Percentiles rank a stretch among this genome's conserved stretches.
Evolutionary conservation across 352 stramenopile genomes (phyloP).

Genomic region (Globisporangium perplexum): DNA sequence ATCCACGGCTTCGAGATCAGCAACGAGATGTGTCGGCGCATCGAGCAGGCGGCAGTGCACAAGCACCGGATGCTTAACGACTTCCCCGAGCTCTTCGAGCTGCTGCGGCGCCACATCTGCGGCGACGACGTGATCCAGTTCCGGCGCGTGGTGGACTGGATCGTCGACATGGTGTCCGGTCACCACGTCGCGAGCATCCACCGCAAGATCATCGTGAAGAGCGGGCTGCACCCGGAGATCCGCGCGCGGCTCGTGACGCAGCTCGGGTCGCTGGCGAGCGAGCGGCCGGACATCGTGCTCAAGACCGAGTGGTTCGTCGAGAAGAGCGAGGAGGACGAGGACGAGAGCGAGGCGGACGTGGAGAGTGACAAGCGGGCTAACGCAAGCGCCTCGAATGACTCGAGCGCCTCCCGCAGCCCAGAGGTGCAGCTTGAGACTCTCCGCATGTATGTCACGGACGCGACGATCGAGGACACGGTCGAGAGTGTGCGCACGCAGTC

Average conservation of each 20-base stretch:
- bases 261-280: conserved; percentile 51
- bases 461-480: conserved; percentile 18
- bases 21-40: conserved; percentile 58
- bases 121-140: conserved; percentile 67
- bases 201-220: conserved; percentile 70
- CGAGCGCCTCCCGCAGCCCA: not conserved
- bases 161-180: conserved; percentile 56
- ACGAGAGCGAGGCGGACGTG: conserved; percentile 5
- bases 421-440: conserved; percentile 44
- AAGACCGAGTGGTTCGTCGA: conserved; percentile 71
- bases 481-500: conserved; percentile 16
- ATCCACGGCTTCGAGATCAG: conserved; percentile 70
- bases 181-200: conserved; percentile 42
- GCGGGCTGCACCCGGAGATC: conserved; percentile 65
- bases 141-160: conserved; percentile 60
- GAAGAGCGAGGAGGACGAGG: conserved; percentile 26
- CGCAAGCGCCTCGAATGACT: conserved; percentile 7
- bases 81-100: conserved; percentile 65
- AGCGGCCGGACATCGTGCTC: conserved; percentile 49
- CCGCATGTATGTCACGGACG: conserved; percentile 54
- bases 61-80: conserved; percentile 45
- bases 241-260: conserved; percentile 55
- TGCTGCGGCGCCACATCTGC: conserved; percentile 64
- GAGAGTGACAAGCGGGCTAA: too few species aligned
- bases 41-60: conserved; percentile 49